A percentile compares a stretch with the other conserved stretches of the same genome.
Evolutionary conservation across 2,329 filamentous ascomycete genomes (phyloP).

Genomic region (Leptographium wingfieldii): DNA sequence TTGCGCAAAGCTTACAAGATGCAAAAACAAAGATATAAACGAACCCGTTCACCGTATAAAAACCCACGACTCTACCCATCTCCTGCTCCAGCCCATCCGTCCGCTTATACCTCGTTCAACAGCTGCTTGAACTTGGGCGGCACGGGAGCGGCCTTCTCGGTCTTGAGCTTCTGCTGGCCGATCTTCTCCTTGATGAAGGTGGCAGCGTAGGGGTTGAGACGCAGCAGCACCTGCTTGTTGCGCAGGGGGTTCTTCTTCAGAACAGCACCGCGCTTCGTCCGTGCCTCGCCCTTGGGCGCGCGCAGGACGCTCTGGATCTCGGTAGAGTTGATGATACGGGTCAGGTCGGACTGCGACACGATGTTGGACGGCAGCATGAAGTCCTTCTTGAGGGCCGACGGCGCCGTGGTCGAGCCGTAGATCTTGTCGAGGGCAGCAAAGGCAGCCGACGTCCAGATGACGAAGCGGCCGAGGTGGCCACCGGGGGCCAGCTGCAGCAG

Average conservation of each 20-base stretch:
- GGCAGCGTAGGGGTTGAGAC: constrained; percentile 95
- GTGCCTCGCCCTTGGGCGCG: constrained; percentile 76
- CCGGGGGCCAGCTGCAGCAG: constrained; percentile 98
- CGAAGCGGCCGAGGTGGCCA: constrained; percentile 97
- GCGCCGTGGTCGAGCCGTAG: constrained; percentile 85
- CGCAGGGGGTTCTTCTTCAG: constrained; percentile 99
- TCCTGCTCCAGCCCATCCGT: background rate
- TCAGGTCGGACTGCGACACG: constrained; percentile 87
- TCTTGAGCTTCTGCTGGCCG: constrained; percentile 48
- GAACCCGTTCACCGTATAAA: background rate
- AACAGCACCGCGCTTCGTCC: constrained; percentile 79
- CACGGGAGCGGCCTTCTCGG: constrained; percentile 14
- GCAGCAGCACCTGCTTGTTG: constrained; percentile 98
- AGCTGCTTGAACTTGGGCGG: constrained; percentile 16
- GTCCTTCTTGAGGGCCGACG: constrained; percentile 95
- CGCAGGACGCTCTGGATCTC: constrained; percentile 95
- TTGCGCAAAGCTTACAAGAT: background rate
- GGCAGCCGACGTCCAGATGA: constrained; percentile 95
- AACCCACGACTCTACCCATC: background rate
- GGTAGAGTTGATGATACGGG: constrained; percentile 97
- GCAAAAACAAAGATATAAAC: background rate
- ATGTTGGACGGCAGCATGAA: constrained; percentile 91
- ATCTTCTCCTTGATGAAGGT: constrained; percentile 80
- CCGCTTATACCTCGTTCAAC: constrained; percentile 14
- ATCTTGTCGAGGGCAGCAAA: constrained; percentile 95